Evolutionary conservation across 345 rosid genomes (phyloP).

Genomic region (Populus tremula): DNA sequence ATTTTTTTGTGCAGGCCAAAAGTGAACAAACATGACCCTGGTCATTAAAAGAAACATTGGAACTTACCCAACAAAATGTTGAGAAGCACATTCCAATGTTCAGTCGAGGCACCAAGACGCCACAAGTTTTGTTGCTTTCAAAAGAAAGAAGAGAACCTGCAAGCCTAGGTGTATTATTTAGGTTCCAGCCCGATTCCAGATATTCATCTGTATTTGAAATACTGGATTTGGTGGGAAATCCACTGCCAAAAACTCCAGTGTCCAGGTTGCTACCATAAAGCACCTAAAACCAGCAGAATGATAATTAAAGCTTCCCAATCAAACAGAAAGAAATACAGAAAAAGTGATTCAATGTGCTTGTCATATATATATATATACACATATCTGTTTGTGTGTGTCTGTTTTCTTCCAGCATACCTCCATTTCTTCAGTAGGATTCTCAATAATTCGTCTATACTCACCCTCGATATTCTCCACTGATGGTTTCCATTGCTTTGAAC

Average conservation of each 20-base stretch:
- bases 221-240: conserved; percentile 50
- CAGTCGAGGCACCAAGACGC: conserved; percentile 48
- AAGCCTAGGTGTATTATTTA: conserved; percentile 56
- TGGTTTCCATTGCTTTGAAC: conserved; percentile 25
- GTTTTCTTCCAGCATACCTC: conserved; percentile 42
- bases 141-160: conserved; percentile 67
- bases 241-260: conserved; percentile 55
- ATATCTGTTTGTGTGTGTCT: too few species aligned
- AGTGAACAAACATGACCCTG: neutral
- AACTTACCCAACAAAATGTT: conserved; percentile 65
- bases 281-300: conserved; percentile 41
- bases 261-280: conserved; percentile 47
- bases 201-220: conserved; percentile 25
- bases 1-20: too few species aligned
- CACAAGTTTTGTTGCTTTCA: conserved; percentile 41
- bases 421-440: conserved; percentile 46
- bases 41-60: neutral
- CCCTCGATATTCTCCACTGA: conserved; percentile 49
- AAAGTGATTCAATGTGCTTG: conserved; percentile 7
- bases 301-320: neutral
- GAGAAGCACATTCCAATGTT: conserved; percentile 71
- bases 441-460: conserved; percentile 57
- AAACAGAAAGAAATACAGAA: conserved; percentile 5
- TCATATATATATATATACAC: too few species aligned
- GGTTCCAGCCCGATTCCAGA: conserved; percentile 63